Base-by-base conservation (phyloP, 495 filamentous ascomycete species). In the Neurospora sublineolata region DNA sequence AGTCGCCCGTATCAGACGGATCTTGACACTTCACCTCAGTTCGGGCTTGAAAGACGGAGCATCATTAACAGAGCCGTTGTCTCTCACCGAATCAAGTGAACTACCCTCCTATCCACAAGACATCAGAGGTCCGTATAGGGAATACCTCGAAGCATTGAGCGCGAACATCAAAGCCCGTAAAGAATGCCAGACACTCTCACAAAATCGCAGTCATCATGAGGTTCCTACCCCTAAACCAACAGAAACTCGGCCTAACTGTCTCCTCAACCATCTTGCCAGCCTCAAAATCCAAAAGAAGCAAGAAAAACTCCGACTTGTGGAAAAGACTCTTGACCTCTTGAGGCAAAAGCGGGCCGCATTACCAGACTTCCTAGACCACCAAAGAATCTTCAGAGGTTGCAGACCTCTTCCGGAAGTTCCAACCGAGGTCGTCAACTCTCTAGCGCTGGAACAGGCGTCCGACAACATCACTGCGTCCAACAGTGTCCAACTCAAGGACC, bases 91-190 rank as follows among this genome's bases (percentile, higher is more conserved):
- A 7, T 38, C 76, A 7, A 75, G 74, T 23, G 70, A 68, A 40
- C 9, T 20, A 68, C 73, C 64, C 27, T 79, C 68, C 70, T 18
- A 41, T 68, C 44, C 39, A 78, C 72, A 71, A 33, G 70, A 76
- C 30, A 70, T 79, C 0, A 76, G 76, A 1, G 82, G 80, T n/a
- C 78, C 77, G 1, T 81, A 83, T 30, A 77, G 78, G 71, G 82
- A 87, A 71, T 91, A 89, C 70, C 76, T 90, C 58, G 80, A 88
- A 46, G 88, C 88, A 4, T 77, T 90, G n/a, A 81, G 82, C 70
- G 87, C 84, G 44, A 89, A 89, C 73, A 77, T 88, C 41, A 82
- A 83, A 46, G 87, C 88, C 16, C 81, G 83, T 42, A 81, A 83
- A 18, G 85, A 86, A 44, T 84, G 86, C 68, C 74, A 80, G 20